phyloP scores from a whole-genome alignment of 192 early-diverging fungal species.

The Endogone sp. region DNA sequence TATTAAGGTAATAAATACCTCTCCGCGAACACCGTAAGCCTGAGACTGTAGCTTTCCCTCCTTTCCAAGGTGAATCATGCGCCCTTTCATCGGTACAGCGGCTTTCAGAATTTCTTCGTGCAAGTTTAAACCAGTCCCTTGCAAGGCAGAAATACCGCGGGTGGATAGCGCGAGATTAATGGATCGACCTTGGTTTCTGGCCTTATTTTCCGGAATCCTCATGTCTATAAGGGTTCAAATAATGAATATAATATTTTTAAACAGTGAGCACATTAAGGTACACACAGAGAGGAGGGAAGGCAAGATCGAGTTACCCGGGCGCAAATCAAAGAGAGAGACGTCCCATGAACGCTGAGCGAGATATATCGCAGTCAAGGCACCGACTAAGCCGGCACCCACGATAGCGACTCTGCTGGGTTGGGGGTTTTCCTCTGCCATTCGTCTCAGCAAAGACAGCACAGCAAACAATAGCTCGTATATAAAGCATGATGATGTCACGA shows the following conservation, averaged over 20 bases:
- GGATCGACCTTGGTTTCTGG: conserved; percentile 59
- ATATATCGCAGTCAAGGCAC: conserved; percentile 82
- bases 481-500: too few species aligned
- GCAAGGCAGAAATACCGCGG: conserved; percentile 81
- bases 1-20: conserved; percentile 45
- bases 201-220: conserved; percentile 54
- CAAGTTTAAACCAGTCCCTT: conserved; percentile 60
- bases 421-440: background rate
- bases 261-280: background rate
- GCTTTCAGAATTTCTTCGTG: conserved; percentile 61
- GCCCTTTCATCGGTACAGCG: conserved; percentile 86
- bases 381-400: conserved; percentile 94
- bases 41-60: conserved; percentile 71
- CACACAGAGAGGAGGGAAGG: background rate
- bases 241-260: too few species aligned
- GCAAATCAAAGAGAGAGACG: conserved; percentile 82
- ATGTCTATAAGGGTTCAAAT: too few species aligned
- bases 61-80: conserved; percentile 80
- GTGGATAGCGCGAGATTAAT: conserved; percentile 93
- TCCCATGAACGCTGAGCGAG: conserved; percentile 89
- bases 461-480: too few species aligned
- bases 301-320: conserved; percentile 65
- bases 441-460: background rate
- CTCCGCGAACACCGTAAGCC: conserved; percentile 83
- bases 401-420: conserved; percentile 53